Evolutionary conservation across 768 basidiomycete genomes (phyloP).

Genomic region (Boletus fagicola): DNA sequence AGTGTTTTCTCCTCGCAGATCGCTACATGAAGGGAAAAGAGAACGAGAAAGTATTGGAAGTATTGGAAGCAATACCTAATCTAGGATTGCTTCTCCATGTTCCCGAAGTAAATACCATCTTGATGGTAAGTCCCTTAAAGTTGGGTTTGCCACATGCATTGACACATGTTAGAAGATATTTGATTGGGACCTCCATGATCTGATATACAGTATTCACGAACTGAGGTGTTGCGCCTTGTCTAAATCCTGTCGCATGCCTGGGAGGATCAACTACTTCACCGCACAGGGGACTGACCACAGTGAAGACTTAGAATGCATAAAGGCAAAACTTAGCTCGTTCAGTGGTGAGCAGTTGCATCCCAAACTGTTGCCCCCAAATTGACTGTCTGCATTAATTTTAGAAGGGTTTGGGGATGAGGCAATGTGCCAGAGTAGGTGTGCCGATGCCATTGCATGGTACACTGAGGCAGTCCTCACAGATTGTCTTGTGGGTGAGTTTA

Average conservation of each 20-base stretch:
- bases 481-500: conserved; percentile 4
- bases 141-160: not conserved
- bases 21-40: not conserved
- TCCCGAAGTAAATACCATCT: not conserved
- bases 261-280: not conserved
- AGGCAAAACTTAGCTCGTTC: conserved; percentile 7
- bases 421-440: not conserved
- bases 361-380: not conserved
- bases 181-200: conserved; percentile 4
- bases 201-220: conserved; percentile 10
- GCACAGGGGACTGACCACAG: not conserved
- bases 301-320: conserved; percentile 7
- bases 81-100: not conserved
- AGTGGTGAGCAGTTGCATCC: conserved; percentile 6
- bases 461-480: conserved; percentile 7
- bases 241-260: not conserved
- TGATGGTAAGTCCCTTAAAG: conserved; percentile 4
- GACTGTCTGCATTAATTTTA: not conserved
- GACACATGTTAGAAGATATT: conserved; percentile 11
- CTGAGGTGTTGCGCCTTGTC: conserved; percentile 9
- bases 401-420: conserved; percentile 16
- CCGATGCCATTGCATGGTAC: conserved; percentile 14
- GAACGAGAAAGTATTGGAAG: not conserved
- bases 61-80: not conserved
- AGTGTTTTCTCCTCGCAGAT: not conserved